These are phyloP conservation scores for Kuraishia molischiana DNA, from an alignment of 805 yeast genomes.

Conservation along the genomic window DNA sequence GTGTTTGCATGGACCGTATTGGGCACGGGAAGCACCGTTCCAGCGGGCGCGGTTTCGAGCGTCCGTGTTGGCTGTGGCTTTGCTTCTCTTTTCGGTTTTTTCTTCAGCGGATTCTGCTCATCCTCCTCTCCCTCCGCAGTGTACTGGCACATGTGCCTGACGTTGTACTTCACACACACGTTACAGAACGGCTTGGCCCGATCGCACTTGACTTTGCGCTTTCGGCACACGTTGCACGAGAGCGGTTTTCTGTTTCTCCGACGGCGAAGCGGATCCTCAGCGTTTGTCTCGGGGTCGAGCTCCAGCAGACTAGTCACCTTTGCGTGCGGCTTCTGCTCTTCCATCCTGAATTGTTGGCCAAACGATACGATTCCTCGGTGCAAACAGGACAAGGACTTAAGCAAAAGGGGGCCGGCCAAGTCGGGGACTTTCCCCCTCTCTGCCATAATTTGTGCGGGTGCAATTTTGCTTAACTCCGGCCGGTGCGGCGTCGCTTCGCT, in stretches of 20 bases:
- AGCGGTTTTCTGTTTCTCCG: conserved; percentile 32
- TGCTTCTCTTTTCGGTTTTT: not conserved
- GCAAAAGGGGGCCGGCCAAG: too few species aligned
- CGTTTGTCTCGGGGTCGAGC: not conserved
- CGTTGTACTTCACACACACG: conserved; percentile 19
- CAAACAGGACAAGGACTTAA: too few species aligned
- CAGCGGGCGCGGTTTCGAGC: not conserved
- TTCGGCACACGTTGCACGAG: conserved; percentile 37
- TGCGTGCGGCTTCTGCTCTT: too few species aligned
- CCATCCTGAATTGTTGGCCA: too few species aligned
- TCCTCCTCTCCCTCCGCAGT: not conserved
- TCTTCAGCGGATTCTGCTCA: too few species aligned
- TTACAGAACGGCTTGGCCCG: conserved; percentile 22
- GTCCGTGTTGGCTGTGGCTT: not conserved
- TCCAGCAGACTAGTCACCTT: not conserved
- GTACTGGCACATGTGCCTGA: conserved; percentile 18
- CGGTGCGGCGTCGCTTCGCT: too few species aligned
- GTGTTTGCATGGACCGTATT: not conserved
- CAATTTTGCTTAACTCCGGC: too few species aligned
- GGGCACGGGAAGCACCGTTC: not conserved
- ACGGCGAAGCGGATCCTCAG: conserved; percentile 2
- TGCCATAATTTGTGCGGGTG: too few species aligned
- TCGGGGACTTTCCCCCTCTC: too few species aligned
- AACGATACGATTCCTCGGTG: too few species aligned
- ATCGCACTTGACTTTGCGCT: conserved; percentile 35